phyloP scores from a whole-genome alignment of 2,329 filamentous ascomycete species.

The Alternaria brassicae region DNA sequence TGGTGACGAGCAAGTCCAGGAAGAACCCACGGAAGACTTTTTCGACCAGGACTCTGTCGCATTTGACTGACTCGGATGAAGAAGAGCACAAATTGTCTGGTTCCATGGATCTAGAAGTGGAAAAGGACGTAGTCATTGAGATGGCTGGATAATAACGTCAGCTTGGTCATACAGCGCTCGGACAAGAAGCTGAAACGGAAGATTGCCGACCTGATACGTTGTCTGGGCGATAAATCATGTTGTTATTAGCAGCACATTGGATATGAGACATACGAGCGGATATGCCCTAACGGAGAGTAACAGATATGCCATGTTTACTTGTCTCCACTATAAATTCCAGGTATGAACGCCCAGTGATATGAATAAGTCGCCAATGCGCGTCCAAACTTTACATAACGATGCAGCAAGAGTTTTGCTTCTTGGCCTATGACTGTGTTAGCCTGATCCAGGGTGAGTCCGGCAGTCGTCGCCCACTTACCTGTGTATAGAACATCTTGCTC shows the following conservation, averaged over 20 bases:
- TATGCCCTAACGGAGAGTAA: background rate
- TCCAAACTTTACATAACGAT: conserved; percentile 57
- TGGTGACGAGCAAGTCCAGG: background rate
- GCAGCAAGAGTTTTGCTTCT: conserved; percentile 69
- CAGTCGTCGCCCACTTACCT: conserved; percentile 57
- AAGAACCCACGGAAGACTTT: background rate
- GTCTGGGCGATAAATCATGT: background rate
- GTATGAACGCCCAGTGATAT: conserved; percentile 1
- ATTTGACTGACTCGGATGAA: background rate
- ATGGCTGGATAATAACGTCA: background rate
- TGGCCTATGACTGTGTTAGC: conserved; percentile 52
- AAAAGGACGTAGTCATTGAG: background rate
- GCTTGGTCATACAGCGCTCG: background rate
- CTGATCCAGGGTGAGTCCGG: background rate
- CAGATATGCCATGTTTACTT: conserved; percentile 1
- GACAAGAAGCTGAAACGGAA: too few relatives aligned
- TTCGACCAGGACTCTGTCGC: background rate
- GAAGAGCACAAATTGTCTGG: background rate
- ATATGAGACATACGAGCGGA: background rate
- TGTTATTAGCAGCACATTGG: too few relatives aligned
- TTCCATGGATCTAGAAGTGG: background rate
- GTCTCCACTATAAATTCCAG: conserved; percentile 10
- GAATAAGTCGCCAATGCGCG: conserved; percentile 2
- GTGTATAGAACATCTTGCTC: conserved; percentile 97
- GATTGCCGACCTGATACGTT: background rate